A percentile compares a stretch with the other conserved stretches of the same genome.
These are phyloP conservation scores for Bassia scoparia DNA, from an alignment of 148 eudicot genomes.

Conservation along the genomic window DNA sequence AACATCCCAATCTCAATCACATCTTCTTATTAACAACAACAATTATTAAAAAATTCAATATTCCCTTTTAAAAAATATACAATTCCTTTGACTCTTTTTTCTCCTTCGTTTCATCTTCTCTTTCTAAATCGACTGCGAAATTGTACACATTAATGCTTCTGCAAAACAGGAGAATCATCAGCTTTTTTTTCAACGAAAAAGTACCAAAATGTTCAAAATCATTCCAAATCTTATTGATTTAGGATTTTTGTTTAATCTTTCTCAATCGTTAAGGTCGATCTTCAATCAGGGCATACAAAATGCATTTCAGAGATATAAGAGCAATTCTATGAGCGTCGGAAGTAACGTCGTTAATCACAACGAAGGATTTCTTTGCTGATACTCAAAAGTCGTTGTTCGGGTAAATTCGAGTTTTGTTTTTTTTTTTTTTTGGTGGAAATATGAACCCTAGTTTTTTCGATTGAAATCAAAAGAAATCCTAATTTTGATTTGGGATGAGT, in stretches of 20 bases:
- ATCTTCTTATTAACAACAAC: too few relatives aligned
- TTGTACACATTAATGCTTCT: too few relatives aligned
- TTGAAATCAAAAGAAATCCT: not conserved
- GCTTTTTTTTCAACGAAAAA: too few relatives aligned
- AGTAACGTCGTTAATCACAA: constrained; percentile 64
- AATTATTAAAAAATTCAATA: too few relatives aligned
- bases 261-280: constrained; percentile 64
- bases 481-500: constrained; percentile 5
- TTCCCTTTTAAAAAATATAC: too few relatives aligned
- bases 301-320: constrained; percentile 86
- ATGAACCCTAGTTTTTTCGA: not conserved
- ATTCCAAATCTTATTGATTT: constrained; percentile 30
- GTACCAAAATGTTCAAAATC: constrained; percentile 10
- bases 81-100: too few relatives aligned
- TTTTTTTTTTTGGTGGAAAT: not conserved
- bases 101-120: too few relatives aligned
- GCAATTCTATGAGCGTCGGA: constrained; percentile 85
- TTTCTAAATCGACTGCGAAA: too few relatives aligned
- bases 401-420: constrained; percentile 25
- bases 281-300: constrained; percentile 79
- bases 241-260: constrained; percentile 37
- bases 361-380: constrained; percentile 61
- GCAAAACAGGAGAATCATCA: too few relatives aligned
- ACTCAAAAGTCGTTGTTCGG: constrained; percentile 71
- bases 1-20: too few relatives aligned